Percentiles rank a stretch among this genome's conserved stretches.
phyloP scores from a whole-genome alignment of 441 rosid genomes.

The Corymbia calophylla region DNA sequence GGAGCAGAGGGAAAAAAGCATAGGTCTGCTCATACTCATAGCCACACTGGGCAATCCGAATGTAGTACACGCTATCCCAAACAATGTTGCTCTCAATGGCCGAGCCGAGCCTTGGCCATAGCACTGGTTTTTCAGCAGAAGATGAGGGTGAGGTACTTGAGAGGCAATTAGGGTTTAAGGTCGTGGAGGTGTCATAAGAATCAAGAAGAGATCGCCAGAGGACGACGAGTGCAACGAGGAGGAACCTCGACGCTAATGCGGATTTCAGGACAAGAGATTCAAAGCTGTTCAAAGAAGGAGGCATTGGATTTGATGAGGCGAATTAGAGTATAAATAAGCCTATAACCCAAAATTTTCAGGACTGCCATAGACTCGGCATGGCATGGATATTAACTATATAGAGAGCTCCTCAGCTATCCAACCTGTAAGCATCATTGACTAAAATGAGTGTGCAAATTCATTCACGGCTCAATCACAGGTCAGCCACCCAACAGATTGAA shows the following conservation, averaged over 20 bases:
- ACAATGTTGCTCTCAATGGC: conserved; percentile 57
- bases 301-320: not conserved
- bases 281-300: not conserved
- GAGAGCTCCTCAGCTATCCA: not conserved
- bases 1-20: conserved; percentile 90
- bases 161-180: conserved; percentile 53
- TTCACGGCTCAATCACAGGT: not conserved
- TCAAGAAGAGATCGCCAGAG: conserved; percentile 59
- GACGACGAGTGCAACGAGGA: conserved; percentile 40
- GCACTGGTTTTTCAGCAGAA: not conserved
- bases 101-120: conserved; percentile 30
- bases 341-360: not conserved
- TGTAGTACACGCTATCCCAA: conserved; percentile 85
- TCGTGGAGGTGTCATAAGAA: conserved; percentile 85
- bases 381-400: not conserved
- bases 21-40: conserved; percentile 90
- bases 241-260: conserved; percentile 51
- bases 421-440: not conserved
- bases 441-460: not conserved
- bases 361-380: not conserved
- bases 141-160: conserved; percentile 3
- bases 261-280: conserved; percentile 38
- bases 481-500: not conserved
- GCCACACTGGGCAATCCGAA: conserved; percentile 77
- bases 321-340: not conserved